Conservation (phyloP, 1,284 basidiomycete species). For the Microbotryomycetes sp. region DNA sequence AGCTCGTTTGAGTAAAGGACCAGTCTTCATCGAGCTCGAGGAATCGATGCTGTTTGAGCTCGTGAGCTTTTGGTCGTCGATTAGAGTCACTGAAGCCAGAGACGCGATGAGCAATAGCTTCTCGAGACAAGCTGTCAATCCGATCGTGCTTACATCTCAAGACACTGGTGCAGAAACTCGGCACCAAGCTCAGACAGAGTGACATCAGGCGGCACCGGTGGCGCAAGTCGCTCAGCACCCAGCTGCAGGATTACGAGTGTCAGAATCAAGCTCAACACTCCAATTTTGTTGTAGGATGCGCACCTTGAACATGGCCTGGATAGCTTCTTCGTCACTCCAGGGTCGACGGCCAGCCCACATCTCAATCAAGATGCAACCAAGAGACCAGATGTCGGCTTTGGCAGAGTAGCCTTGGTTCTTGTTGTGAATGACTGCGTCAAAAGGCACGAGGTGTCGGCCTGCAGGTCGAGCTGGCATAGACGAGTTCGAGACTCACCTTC, state of each 20-base stretch:
- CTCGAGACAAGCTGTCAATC: conserved; percentile 1
- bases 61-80: conserved; percentile 73
- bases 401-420: conserved; percentile 76
- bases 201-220: conserved; percentile 81
- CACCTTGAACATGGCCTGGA: conserved; percentile 91
- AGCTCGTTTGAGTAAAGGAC: conserved; percentile 50
- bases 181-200: conserved; percentile 65
- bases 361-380: conserved; percentile 94
- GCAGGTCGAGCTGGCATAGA: background rate
- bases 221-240: conserved; percentile 71
- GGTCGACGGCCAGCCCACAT: conserved; percentile 96
- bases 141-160: conserved; percentile 63
- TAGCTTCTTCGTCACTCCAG: conserved; percentile 81
- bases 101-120: conserved; percentile 7
- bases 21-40: conserved; percentile 66
- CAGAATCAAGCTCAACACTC: too few species aligned
- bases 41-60: conserved; percentile 78
- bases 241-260: conserved; percentile 60
- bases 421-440: conserved; percentile 60
- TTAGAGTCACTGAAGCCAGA: conserved; percentile 62
- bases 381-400: conserved; percentile 97
- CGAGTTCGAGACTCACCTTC: conserved; percentile 48
- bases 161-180: conserved; percentile 83
- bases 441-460: background rate
- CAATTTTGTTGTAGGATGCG: too few species aligned